A percentile compares a stretch with the other conserved stretches of the same genome.
Conservation (phyloP, 257 asterid genomes). For the Fraxinus cuspidata region DNA sequence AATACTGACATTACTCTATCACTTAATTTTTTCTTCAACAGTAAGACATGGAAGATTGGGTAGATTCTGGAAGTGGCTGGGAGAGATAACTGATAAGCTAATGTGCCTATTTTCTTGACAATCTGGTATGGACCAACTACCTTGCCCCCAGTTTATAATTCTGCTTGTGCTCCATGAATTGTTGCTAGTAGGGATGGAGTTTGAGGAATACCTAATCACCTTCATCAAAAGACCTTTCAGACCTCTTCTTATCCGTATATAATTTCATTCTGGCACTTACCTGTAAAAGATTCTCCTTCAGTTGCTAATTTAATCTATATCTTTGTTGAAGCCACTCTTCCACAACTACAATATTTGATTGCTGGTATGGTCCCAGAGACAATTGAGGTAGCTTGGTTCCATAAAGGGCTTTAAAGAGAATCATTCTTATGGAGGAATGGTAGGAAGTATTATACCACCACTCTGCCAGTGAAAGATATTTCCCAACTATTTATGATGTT, state of each 20-base stretch:
- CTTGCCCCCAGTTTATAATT: no score
- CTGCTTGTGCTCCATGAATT: no score
- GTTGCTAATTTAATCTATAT: no score
- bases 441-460: not conserved
- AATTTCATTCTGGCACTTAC: not conserved
- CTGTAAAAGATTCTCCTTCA: no score
- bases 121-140: no score
- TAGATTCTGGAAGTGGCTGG: no score
- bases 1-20: no score
- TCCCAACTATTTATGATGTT: no score
- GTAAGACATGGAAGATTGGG: no score
- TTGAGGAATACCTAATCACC: not conserved
- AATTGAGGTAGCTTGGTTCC: not conserved
- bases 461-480: not conserved
- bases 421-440: not conserved
- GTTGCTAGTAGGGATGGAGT: not conserved
- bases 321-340: not conserved
- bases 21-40: no score
- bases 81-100: no score
- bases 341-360: not conserved
- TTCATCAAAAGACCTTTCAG: not conserved
- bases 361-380: not conserved
- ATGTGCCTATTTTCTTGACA: no score
- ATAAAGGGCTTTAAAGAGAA: not conserved
- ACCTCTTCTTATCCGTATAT: not conserved